A percentile compares a stretch with the other conserved stretches of the same genome.
Evolutionary conservation across 495 filamentous ascomycete genomes (phyloP).

Genomic region (Acidomyces sp.): DNA sequence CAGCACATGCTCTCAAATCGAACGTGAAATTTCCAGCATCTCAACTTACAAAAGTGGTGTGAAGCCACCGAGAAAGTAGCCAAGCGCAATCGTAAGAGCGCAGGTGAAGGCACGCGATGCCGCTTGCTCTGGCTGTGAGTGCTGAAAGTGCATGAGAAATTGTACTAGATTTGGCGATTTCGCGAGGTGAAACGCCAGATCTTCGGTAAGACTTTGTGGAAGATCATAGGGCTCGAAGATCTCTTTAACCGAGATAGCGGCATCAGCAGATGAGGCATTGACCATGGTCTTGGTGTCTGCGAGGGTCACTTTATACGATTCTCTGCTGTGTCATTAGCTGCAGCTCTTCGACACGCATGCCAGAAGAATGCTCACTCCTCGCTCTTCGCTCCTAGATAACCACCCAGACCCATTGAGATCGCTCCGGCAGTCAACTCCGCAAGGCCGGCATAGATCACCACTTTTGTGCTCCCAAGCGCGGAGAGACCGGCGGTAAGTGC

Average conservation of each 20-base stretch:
- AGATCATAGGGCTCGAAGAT: conserved; percentile 11
- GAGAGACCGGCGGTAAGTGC: conserved; percentile 40
- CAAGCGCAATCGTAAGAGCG: conserved; percentile 46
- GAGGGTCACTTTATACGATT: conserved; percentile 10
- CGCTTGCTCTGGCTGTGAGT: conserved; percentile 5
- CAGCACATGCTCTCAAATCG: too few relatives aligned
- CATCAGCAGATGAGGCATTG: conserved; percentile 3
- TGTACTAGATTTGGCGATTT: conserved; percentile 8
- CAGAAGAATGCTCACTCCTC: conserved; percentile 5
- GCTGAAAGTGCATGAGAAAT: conserved; percentile 15
- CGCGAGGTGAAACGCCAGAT: conserved; percentile 7
- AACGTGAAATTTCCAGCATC: too few relatives aligned
- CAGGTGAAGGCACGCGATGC: conserved; percentile 16
- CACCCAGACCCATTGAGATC: conserved; percentile 47
- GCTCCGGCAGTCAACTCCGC: conserved; percentile 45
- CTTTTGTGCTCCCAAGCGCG: conserved; percentile 12
- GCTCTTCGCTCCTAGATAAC: conserved; percentile 36
- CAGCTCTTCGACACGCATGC: background rate
- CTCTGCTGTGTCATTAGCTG: background rate
- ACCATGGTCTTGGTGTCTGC: conserved; percentile 1
- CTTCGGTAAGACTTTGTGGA: conserved; percentile 2
- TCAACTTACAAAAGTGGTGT: conserved; percentile 53
- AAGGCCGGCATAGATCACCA: conserved; percentile 42
- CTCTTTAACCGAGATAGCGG: conserved; percentile 8
- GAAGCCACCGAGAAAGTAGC: conserved; percentile 62